Conservation (phyloP, 805 yeast species). For the Suhomyces vadensis region DNA sequence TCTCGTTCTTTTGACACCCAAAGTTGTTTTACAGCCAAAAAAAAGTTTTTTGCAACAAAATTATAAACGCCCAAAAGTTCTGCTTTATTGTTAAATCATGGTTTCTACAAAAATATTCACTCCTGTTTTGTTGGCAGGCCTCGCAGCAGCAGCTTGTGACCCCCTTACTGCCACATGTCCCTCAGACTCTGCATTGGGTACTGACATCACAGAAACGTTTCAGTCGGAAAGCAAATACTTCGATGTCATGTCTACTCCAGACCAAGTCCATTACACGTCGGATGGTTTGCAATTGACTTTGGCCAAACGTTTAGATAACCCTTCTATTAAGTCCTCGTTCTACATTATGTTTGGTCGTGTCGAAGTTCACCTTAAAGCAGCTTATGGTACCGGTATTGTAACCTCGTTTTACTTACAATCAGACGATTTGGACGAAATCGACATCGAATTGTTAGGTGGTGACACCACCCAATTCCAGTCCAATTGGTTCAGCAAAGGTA, state of each 20-base stretch:
- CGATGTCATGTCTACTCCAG: constrained; percentile 40
- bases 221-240: constrained; percentile 46
- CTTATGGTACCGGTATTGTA: constrained; percentile 16
- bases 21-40: too few species aligned
- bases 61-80: too few species aligned
- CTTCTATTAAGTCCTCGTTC: constrained; percentile 16
- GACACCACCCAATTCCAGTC: constrained; percentile 17
- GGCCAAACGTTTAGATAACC: constrained; percentile 17
- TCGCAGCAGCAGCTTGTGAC: constrained; percentile 20
- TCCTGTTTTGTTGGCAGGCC: background rate
- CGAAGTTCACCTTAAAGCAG: constrained; percentile 17
- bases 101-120: constrained; percentile 3
- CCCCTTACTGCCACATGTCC: constrained; percentile 28
- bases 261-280: constrained; percentile 21
- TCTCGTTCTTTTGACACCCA: too few species aligned
- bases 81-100: too few species aligned
- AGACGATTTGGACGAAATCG: constrained; percentile 20
- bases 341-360: constrained; percentile 19
- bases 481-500: constrained; percentile 17
- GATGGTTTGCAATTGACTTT: constrained; percentile 16
- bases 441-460: constrained; percentile 18
- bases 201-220: constrained; percentile 55
- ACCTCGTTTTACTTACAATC: constrained; percentile 17
- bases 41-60: too few species aligned
- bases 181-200: constrained; percentile 61